Base-by-base conservation (phyloP, 306 rosid genomes). In the Malus sieversii region DNA sequence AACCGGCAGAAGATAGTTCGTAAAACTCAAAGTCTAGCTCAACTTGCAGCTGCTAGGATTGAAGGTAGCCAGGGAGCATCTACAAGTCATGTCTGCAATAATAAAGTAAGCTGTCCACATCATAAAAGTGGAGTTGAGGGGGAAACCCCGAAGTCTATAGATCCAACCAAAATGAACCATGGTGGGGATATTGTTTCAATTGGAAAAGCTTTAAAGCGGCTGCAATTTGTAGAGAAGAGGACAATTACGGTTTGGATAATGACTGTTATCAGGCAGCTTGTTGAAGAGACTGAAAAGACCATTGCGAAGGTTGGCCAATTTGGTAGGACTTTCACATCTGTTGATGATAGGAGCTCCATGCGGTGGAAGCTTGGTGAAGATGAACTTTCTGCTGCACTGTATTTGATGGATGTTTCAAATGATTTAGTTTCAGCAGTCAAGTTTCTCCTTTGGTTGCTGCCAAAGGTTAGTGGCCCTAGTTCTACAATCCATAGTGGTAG, bases 41-140 rank as follows among this genome's bases (percentile, higher is more conserved):
- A 95, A 74, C 75, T 95, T 84, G 92, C 89, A 79, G 89, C 95
- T 77, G 84, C 97, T 81, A 90, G 99, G 83, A 92, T 92, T 77
- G 99, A 95, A 81, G 96, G 97, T 73, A 92, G 99, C 84, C 97
- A 89, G 84, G 99, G 98, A 82, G 97, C 99, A 61, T 95, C 99
- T 33, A 90, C 97, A 10, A 92, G 99, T 84, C 99, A 95, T 80
- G 87, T 90, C 64, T 95, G 97, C 88, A 92, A 90, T 70, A 92
- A 84, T 63, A 92, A 77, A 87, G 89, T 92, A 66, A 84, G 80
- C 78, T 95, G 97, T 70, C 91, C 97, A 77, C 96, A 90, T 85
- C 97, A 90, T 72, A 89, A 80, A 90, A 67, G 85, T 71, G 84
- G 88, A 73, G 62, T 73, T 27, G 93, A 92, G 66, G 93, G 91